phyloP scores from a whole-genome alignment of 2,329 filamentous ascomycete species.

The Monilinia fructicola region DNA sequence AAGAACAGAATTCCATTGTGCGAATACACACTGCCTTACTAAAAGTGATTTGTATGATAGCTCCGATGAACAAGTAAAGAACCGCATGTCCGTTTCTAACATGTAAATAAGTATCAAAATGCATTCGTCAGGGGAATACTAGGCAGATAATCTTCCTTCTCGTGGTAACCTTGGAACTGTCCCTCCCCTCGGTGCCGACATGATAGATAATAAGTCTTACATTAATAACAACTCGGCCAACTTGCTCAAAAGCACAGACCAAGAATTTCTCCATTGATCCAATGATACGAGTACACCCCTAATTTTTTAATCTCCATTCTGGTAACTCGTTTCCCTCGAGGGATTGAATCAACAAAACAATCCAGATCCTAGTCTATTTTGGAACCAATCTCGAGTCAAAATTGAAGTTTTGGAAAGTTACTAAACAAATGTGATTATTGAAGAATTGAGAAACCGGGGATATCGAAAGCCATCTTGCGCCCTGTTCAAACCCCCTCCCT shows the following conservation, averaged over 20 bases:
- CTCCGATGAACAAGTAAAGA: too few relatives aligned
- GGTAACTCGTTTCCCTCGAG: slow-evolving; percentile 1
- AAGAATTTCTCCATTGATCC: neutral
- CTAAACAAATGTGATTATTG: slow-evolving; percentile 19
- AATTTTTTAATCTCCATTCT: slow-evolving; percentile 18
- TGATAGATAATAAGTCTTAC: too few relatives aligned
- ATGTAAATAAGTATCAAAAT: neutral
- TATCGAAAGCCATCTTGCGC: slow-evolving; percentile 14
- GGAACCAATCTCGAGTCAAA: neutral
- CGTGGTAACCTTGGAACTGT: too few relatives aligned
- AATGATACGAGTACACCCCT: neutral
- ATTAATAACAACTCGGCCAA: neutral
- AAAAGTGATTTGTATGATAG: neutral
- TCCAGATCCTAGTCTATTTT: slow-evolving; percentile 8
- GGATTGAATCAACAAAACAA: neutral
- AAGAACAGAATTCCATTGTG: neutral
- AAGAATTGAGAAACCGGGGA: slow-evolving; percentile 4
- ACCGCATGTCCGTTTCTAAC: too few relatives aligned
- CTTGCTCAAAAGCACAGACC: neutral
- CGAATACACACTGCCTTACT: neutral
- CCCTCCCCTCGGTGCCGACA: neutral
- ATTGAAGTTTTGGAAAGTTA: neutral
- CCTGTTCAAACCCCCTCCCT: slow-evolving; percentile 8
- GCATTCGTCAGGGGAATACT: neutral
- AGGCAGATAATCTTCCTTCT: too few relatives aligned